Evolutionary conservation across 1,284 basidiomycete species (phyloP), one percentile per base, ranked within the genome.

Genomic region (Boletellus sp.): DNA sequence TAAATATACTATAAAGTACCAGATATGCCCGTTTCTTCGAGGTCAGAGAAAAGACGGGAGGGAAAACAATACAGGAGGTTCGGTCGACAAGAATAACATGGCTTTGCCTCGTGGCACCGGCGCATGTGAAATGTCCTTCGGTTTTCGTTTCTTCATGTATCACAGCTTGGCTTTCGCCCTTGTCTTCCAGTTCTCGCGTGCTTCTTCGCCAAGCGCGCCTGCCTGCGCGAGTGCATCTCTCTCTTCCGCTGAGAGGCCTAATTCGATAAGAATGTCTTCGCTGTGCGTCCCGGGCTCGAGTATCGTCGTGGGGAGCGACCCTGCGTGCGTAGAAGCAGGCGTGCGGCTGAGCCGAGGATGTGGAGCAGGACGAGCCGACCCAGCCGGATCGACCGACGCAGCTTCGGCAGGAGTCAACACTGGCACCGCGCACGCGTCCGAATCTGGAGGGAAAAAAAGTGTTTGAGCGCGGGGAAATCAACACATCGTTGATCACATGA

Each of bases 351-450:
- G 65, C 19, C 62, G 64, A 8, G 84, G 84, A 61, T 85, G 83
- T 38, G 78, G 75, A 11, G 60, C 57, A 7, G 84, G 82, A 21
- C 78, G 64, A 21, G 60, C 48, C 16, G 68, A 69, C 5, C 59
- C 60, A 7, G 64, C 59, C 7, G 70, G 58, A 48, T 74, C 68
- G 26, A 78, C 65, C 26, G 62, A 65, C 7, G 72, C 76, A 5
- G 84, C 85, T 73, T 89, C 86, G 22, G 68, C 58, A 0, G 83
- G 78, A 3, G 78, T 76, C n/a, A 92, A 74, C 16, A 93, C 86
- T 0, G 91, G 89, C 7, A 88, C 74, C 5, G 78, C 78, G 65
- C 91, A 93, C 8, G 89, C 84, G 56, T 93, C 91, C 8, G 82
- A 86, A 28, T 79, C 87, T 82, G 30, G 10, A 32, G 13, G 13